These are phyloP conservation scores for Actinomortierella wolfii DNA, from an alignment of 371 early-diverging fungal genomes.

Conservation along the genomic window DNA sequence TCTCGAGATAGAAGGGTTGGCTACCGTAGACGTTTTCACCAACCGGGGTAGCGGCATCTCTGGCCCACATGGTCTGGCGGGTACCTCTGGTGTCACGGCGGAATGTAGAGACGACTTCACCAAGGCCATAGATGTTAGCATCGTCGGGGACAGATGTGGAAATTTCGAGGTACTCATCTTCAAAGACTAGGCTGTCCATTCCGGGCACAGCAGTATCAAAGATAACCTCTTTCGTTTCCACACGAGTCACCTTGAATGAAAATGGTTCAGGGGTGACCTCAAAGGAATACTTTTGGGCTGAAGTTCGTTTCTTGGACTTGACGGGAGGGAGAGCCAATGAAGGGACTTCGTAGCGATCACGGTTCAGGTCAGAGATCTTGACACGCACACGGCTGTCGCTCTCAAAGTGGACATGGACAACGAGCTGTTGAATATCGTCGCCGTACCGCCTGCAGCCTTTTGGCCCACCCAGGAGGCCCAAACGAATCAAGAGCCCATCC, in stretches of 20 bases:
- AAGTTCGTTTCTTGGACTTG: conserved; percentile 19
- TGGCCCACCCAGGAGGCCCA: conserved; percentile 11
- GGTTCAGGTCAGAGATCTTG: conserved; percentile 54
- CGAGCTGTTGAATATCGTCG: conserved; percentile 49
- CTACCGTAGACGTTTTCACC: conserved; percentile 71
- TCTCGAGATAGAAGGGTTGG: conserved; percentile 75
- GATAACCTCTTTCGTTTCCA: conserved; percentile 48
- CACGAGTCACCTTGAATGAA: conserved; percentile 60
- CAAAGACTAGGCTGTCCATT: conserved; percentile 60
- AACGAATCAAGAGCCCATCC: conserved; percentile 14
- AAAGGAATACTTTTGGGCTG: conserved; percentile 46
- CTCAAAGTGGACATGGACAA: conserved; percentile 55
- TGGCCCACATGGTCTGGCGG: conserved; percentile 55
- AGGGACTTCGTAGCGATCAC: conserved; percentile 62
- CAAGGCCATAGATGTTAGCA: conserved; percentile 75
- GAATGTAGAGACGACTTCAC: conserved; percentile 62
- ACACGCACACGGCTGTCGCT: conserved; percentile 56
- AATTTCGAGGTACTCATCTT: conserved; percentile 73
- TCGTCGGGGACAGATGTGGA: conserved; percentile 54
- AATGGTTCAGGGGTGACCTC: conserved; percentile 54
- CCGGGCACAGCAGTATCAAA: conserved; percentile 61
- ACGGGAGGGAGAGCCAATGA: conserved; percentile 49
- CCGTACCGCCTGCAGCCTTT: conserved; percentile 48
- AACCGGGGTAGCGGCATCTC: conserved; percentile 60
- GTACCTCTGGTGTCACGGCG: conserved; percentile 45